Percentiles rank a stretch among this genome's conserved stretches.
Conservation (phyloP, 768 basidiomycete species). For the Serendipita sp. region DNA sequence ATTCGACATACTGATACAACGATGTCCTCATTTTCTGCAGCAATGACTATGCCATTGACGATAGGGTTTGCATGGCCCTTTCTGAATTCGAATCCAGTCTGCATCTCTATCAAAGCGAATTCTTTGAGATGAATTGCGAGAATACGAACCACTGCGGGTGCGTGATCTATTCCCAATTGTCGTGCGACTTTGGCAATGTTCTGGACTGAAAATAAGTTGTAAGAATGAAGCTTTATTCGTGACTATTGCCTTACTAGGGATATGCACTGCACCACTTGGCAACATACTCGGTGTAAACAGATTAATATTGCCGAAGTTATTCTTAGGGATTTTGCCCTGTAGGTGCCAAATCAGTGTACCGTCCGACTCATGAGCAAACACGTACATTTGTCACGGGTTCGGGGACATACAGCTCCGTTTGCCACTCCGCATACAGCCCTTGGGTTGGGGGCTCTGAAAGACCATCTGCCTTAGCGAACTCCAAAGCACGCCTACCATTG, state of each 20-base stretch:
- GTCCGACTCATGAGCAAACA: conserved; percentile 10
- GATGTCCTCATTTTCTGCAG: conserved; percentile 56
- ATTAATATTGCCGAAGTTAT: conserved; percentile 94
- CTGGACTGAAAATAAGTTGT: conserved; percentile 38
- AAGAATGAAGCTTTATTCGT: not conserved
- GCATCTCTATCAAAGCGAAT: conserved; percentile 1
- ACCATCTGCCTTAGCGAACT: conserved; percentile 34
- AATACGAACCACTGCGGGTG: conserved; percentile 81
- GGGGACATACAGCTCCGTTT: conserved; percentile 72
- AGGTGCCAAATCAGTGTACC: not conserved
- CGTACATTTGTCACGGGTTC: conserved; percentile 72
- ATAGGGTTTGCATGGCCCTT: conserved; percentile 79
- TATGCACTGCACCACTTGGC: conserved; percentile 68
- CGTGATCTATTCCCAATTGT: conserved; percentile 74
- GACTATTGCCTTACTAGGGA: conserved; percentile 58
- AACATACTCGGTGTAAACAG: conserved; percentile 92
- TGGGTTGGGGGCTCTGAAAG: conserved; percentile 51
- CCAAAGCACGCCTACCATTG: conserved; percentile 56
- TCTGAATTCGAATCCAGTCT: conserved; percentile 96
- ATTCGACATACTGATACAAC: conserved; percentile 51
- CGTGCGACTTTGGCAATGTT: conserved; percentile 79
- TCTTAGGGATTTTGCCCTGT: conserved; percentile 87
- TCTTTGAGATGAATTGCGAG: conserved; percentile 8
- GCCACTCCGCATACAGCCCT: conserved; percentile 67
- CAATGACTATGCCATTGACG: conserved; percentile 73